Evolutionary conservation across 768 basidiomycete genomes (phyloP), one percentile per base, ranked within the genome.

Genomic region (Bullera alba): DNA sequence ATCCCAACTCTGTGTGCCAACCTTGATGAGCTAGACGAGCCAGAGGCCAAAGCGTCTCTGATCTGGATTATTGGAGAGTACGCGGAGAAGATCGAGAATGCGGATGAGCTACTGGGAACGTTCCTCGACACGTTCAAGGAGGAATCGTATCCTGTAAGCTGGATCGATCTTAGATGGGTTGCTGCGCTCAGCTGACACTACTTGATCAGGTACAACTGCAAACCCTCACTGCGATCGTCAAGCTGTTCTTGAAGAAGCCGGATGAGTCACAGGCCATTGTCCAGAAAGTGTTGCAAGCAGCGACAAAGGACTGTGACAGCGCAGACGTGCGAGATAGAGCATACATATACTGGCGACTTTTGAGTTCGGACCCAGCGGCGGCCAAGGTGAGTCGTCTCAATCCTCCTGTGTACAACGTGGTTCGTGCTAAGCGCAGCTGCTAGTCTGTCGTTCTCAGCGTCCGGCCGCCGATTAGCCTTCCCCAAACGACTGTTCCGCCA

Each of bases 41-140:
- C 93, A 8, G 93, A 99, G 69, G 93, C 95, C 2, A 96, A 96
- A 68, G 88, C 92, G 0, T 92, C 92, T 2, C 77, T 99, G 43
- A 96, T 99, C 69, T 99, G 95, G 93, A 97, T 99, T 63, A 91
- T 97, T 59, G 93, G 93, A 50, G 91, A 96, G 75, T 96, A 99
- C 63, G 91, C 93, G 2, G 85, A 86, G 72, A 93, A 90, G 75
- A 96, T 97, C 57, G 89, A 92, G 60, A 99, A 99, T 57, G 91
- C 93, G 2, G 89, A 87, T 68, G 92, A 96, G 61, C 77, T 99
- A 21, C 76, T 97, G 58, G 79, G 81, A 14, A 84, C 85, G 43
- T 96, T 95, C 69, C 85, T 99, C 19, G 88, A 93, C 49, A 79
- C 84, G 2, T 97, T 97, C 75, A 84, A 80, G 25, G 95, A 99